Evolutionary conservation across 2,329 filamentous ascomycete genomes (phyloP).

Genomic region (Eurotiales sp.): DNA sequence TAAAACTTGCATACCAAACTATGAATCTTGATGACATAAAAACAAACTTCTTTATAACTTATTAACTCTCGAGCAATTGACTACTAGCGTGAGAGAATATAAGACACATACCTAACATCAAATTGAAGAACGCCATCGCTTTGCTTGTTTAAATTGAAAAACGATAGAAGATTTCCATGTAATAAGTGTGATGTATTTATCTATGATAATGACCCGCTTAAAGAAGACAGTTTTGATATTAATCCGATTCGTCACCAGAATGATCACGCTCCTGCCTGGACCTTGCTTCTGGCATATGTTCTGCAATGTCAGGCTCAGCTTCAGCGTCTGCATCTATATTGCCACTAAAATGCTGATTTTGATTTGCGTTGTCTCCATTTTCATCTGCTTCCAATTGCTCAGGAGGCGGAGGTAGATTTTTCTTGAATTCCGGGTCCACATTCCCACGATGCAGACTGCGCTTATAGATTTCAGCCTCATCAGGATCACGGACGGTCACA

Average conservation of each 20-base stretch:
- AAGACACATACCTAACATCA: background rate
- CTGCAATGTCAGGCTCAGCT: slow-evolving; percentile 8
- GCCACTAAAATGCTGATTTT: background rate
- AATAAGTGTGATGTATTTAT: background rate
- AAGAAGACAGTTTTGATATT: background rate
- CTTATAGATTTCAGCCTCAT: slow-evolving; percentile 47
- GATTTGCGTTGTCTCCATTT: slow-evolving; percentile 3
- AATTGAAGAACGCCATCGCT: slow-evolving; percentile 5
- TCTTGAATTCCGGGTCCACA: slow-evolving; percentile 43
- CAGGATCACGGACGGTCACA: slow-evolving; percentile 49
- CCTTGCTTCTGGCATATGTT: background rate
- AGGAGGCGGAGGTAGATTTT: slow-evolving; percentile 33
- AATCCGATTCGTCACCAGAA: slow-evolving; percentile 10
- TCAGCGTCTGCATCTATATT: slow-evolving; percentile 8
- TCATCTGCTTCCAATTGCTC: slow-evolving; percentile 20
- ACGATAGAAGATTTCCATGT: background rate
- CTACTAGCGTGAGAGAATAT: background rate
- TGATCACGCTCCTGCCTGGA: background rate
- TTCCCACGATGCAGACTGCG: slow-evolving; percentile 43
- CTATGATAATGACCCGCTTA: background rate
- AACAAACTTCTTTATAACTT: no score
- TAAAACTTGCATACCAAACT: no score
- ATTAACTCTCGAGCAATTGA: background rate
- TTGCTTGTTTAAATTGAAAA: background rate
- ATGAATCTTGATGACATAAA: no score